Evolutionary conservation across 371 early-diverging fungal genomes (phyloP), one percentile per base, ranked within the genome.

Genomic region (Furculomyces boomerangus): DNA sequence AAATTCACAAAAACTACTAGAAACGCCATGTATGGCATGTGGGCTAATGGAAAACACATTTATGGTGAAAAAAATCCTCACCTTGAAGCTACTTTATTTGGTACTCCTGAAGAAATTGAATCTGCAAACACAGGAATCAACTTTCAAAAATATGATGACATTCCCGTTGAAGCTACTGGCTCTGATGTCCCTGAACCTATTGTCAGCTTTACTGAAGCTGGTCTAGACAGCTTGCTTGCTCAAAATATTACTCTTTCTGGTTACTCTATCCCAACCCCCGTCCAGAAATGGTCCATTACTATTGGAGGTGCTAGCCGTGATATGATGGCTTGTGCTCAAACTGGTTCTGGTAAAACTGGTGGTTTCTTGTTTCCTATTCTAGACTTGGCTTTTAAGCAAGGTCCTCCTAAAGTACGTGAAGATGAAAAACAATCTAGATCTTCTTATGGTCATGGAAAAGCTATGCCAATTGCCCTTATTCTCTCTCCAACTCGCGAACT

Each of bases 261-360:
- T 54, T 98, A 95, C 76, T 75, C 76, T 22, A 79, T 77, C 53
- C 99, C 99, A 3, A 93, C 99, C 14, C 96, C 98, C 8, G 98
- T 99, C 63, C 99, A 99, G 71, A 71, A 91, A 57, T 95, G 93
- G 72, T 88, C 96, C 1, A 89, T 98, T 40, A 99, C 99, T 8
- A 83, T 93, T 43, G 88, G 90, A 28, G 69, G 96, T 37, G 78
- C 83, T 62, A 85, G 86, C 57, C 78, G 95, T 50, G 97, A 97
- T 66, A 75, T 99, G 35, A 93, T 99, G 54, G 99, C 96, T 44
- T 87, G 99, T 57, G 98, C 99, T 22, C 86, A 96, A 66, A 99
- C 99, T 7, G 99, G 98, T 57, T 73, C 60, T 60, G 99, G 99
- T 63, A 99, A 99, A 73, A 99, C 98, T 0, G 93, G 92, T 1